A percentile compares a stretch with the other conserved stretches of the same genome.
Conservation (phyloP, 257 asterid species). For the Capsicum chinense region DNA sequence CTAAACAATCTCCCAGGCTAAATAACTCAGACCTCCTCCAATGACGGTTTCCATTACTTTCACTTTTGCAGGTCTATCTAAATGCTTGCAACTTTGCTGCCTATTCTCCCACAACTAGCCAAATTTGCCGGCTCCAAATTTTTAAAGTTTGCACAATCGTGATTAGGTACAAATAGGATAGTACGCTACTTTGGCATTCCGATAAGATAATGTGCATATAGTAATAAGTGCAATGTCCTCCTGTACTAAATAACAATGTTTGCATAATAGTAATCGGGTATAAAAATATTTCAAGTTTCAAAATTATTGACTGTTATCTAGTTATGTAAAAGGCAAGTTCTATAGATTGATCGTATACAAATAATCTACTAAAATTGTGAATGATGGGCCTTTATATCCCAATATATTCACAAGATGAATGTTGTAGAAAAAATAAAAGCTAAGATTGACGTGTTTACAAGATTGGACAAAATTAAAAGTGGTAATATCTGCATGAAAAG, state of each 20-base stretch:
- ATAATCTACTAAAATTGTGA: neutral
- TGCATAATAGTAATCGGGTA: neutral
- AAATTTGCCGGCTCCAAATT: neutral
- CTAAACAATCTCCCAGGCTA: too few species aligned
- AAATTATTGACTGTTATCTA: neutral
- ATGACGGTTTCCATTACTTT: too few species aligned
- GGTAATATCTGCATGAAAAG: neutral
- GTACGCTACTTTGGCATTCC: neutral
- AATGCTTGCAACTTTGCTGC: slow-evolving; percentile 6
- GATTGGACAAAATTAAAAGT: neutral
- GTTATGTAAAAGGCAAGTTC: neutral
- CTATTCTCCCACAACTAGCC: neutral
- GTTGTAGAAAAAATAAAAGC: neutral
- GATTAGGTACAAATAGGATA: neutral
- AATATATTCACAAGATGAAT: neutral
- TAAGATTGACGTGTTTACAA: neutral
- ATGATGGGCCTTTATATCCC: neutral
- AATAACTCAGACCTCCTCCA: too few species aligned
- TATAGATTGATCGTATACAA: neutral
- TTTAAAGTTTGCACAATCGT: neutral
- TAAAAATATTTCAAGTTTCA: neutral
- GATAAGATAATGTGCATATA: neutral
- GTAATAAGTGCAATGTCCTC: neutral
- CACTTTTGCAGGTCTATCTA: neutral
- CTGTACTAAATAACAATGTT: neutral